Conservation (phyloP, 2,329 filamentous ascomycete genomes). For the Colletotrichum eremochloae region DNA sequence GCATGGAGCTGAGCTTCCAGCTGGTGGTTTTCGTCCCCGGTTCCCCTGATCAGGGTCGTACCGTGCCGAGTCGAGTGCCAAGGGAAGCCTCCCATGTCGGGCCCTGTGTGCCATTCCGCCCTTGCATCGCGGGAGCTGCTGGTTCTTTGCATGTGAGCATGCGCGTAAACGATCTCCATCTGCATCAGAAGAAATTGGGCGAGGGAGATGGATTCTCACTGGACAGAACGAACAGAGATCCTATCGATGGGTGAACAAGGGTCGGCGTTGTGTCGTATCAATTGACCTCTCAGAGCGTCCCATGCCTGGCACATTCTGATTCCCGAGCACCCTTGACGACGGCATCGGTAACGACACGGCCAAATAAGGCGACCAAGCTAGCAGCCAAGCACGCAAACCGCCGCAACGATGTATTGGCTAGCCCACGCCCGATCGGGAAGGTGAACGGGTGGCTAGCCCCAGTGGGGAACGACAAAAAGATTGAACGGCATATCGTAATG, state of each 20-base stretch:
- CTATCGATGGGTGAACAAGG: conserved; percentile 27
- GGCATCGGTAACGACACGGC: conserved; percentile 5
- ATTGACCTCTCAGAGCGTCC: conserved; percentile 42
- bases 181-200: neutral
- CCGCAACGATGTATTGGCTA: conserved; percentile 11
- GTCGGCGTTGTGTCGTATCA: conserved; percentile 37
- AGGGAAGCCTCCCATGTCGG: neutral
- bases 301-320: conserved; percentile 43
- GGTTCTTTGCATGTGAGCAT: conserved; percentile 30
- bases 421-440: conserved; percentile 36
- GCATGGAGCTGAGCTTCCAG: conserved; percentile 12
- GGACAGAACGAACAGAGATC: conserved; percentile 14
- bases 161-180: neutral
- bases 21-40: neutral
- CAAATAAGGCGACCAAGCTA: neutral
- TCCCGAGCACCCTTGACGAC: neutral
- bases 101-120: conserved; percentile 29
- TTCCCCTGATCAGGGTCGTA: conserved; percentile 19
- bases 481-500: neutral
- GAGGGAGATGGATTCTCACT: conserved; percentile 20
- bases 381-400: neutral
- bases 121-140: conserved; percentile 35
- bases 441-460: conserved; percentile 33
- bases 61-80: conserved; percentile 13
- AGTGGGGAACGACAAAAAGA: conserved; percentile 28